phyloP scores from a whole-genome alignment of 2,329 filamentous ascomycete species.

The Tympanopsis confertula region DNA sequence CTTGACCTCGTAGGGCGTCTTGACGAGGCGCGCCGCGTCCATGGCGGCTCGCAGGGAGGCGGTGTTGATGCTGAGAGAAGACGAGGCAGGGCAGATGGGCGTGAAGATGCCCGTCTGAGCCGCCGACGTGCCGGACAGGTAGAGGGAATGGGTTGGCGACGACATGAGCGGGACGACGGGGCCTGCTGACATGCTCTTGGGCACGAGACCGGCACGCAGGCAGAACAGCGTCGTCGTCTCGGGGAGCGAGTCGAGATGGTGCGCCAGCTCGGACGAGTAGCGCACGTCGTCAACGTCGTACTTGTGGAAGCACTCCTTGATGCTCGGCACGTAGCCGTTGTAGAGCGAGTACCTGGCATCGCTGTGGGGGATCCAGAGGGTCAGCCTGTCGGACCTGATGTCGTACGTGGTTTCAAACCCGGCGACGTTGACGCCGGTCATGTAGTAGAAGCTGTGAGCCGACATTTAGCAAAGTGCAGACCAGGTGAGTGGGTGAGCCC shows the following conservation, averaged over 20 bases:
- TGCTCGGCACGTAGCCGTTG: conserved; percentile 48
- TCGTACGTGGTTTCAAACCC: conserved; percentile 46
- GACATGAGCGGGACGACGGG: conserved; percentile 4
- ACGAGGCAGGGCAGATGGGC: conserved; percentile 10
- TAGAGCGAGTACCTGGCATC: conserved; percentile 50
- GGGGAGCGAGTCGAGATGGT: conserved; percentile 36
- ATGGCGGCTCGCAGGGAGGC: conserved; percentile 56
- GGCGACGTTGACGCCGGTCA: conserved; percentile 40
- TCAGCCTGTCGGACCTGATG: conserved; percentile 46
- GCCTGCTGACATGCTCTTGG: conserved; percentile 10
- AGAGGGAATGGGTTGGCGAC: conserved; percentile 14
- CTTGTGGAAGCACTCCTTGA: conserved; percentile 45
- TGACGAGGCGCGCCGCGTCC: conserved; percentile 69
- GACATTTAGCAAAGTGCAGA: neutral
- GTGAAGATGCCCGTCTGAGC: conserved; percentile 10
- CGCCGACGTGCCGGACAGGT: neutral
- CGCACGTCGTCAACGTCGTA: conserved; percentile 64
- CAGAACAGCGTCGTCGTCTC: conserved; percentile 29
- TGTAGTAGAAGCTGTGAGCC: conserved; percentile 41
- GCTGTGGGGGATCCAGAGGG: conserved; percentile 63
- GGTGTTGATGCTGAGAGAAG: conserved; percentile 34
- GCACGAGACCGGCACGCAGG: conserved; percentile 27
- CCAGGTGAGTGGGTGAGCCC: conserved; percentile 9
- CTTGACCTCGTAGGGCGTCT: conserved; percentile 74
- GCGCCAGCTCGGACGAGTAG: conserved; percentile 34